Conservation (phyloP, 164 flowering plant species). For the Piper longum region DNA sequence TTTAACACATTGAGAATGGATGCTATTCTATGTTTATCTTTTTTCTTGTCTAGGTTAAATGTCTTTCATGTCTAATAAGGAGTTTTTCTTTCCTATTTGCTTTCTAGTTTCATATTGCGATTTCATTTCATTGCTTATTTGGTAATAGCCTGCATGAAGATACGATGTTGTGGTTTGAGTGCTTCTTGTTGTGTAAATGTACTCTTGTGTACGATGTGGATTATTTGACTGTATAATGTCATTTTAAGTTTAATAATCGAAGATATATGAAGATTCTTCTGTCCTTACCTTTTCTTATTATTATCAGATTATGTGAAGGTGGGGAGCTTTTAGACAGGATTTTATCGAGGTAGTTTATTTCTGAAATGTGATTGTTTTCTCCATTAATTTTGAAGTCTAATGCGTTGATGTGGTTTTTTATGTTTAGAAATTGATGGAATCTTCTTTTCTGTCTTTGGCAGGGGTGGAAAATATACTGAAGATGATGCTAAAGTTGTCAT, state of each 20-base stretch:
- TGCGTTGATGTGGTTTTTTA: background rate
- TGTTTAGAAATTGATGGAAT: background rate
- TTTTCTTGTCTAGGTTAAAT: too few relatives aligned
- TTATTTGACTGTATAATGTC: too few relatives aligned
- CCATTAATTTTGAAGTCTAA: background rate
- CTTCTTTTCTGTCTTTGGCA: slow-evolving; percentile 6
- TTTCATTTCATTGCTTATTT: too few relatives aligned
- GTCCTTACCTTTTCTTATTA: background rate
- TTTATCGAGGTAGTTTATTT: slow-evolving; percentile 54
- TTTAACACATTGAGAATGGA: too few relatives aligned
- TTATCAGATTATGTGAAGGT: slow-evolving; percentile 85
- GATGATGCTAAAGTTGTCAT: slow-evolving; percentile 79
- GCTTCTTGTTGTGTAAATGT: too few relatives aligned
- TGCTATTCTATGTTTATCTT: too few relatives aligned
- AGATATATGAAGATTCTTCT: background rate
- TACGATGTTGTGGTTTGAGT: too few relatives aligned
- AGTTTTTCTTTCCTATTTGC: too few relatives aligned
- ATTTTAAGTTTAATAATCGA: background rate
- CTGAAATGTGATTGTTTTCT: background rate
- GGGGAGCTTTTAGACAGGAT: slow-evolving; percentile 97
- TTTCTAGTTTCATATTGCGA: too few relatives aligned
- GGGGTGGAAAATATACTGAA: slow-evolving; percentile 93
- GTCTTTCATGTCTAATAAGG: too few relatives aligned
- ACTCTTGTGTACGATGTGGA: too few relatives aligned
- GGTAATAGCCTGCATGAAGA: too few relatives aligned